Base-by-base conservation (phyloP, 441 rosid species). In the Erodium texanum region DNA sequence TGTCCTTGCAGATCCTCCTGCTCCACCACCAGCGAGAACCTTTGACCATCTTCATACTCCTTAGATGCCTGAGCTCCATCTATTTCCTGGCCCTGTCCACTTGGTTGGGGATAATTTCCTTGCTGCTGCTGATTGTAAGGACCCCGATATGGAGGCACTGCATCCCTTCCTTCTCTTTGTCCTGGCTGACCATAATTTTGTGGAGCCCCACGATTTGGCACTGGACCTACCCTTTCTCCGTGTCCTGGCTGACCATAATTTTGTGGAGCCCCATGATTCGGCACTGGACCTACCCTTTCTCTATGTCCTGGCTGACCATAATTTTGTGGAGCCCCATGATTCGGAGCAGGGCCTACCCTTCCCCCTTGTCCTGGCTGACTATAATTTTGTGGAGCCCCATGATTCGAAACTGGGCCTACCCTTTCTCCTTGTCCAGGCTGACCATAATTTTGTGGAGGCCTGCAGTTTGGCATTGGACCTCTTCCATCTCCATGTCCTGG, bases 1-100 rank as follows among this genome's bases (percentile, higher is more conserved):
- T 76, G 85, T 75, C 80, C 86, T 38, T 77, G 83, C 65, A 18
- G 36, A 34, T 69, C 82, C 79, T 79, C 78, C n/a, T n/a, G n/a
- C n/a, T 78, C 82, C 20, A 74, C 84, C 73, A 65, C 66, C 67
- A 65, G 85, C n/a, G 89, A 62, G 67, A 77, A 70, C 58, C 80
- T 68, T 71, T 72, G 83, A 23, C 58, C 38, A 34, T 34, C 9
- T 34, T 34, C 38, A 34, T 34, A 34, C 38, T 34, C 38, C 2
- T 34, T 1, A 10, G 38, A 34, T 34, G 38, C 38, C 38, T 10
- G 9, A 34, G 38, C 38, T 34, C 38, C 74, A 32, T 56, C 82
- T 16, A 18, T 52, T 52, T 52, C 20, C 23, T 16, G 59, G 59
- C 8, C 19, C 7, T 5, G 59, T 52, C 52, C 85, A 76, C 50